phyloP scores from a whole-genome alignment of 129 eudicot genomes.

The Flaveria linearis region DNA sequence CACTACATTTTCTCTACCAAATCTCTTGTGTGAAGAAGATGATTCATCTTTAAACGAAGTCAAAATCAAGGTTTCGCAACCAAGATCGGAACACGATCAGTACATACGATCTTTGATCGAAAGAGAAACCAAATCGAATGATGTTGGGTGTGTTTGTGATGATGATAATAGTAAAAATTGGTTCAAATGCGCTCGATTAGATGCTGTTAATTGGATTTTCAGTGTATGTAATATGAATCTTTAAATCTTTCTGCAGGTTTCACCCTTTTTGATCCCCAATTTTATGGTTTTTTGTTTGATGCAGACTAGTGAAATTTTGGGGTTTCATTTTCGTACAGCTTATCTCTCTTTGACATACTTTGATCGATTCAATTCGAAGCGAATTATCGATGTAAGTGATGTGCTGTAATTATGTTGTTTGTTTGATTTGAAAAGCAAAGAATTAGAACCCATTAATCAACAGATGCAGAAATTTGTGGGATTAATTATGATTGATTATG shows the following conservation, averaged over 20 bases:
- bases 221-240: constrained; percentile 39
- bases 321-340: constrained; percentile 67
- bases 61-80: constrained; percentile 9
- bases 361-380: constrained; percentile 61
- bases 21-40: constrained; percentile 68
- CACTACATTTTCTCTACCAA: constrained; percentile 49
- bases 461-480: background rate
- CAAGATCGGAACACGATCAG: constrained; percentile 51
- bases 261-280: background rate
- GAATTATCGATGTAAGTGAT: constrained; percentile 56
- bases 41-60: constrained; percentile 43
- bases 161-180: constrained; percentile 29
- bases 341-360: constrained; percentile 75
- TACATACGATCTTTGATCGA: constrained; percentile 44
- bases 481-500: constrained; percentile 2
- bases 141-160: constrained; percentile 16
- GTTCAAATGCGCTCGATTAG: constrained; percentile 55
- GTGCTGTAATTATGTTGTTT: background rate
- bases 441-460: too few species aligned
- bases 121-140: constrained; percentile 27
- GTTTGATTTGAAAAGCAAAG: too few species aligned
- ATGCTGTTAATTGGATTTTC: constrained; percentile 70
- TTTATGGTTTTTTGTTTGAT: constrained; percentile 15
- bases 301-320: constrained; percentile 65
- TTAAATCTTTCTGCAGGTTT: background rate